Percentiles rank a stretch among this genome's conserved stretches.
Conservation (phyloP, 345 rosid genomes). For the Pelargonium nanum region DNA sequence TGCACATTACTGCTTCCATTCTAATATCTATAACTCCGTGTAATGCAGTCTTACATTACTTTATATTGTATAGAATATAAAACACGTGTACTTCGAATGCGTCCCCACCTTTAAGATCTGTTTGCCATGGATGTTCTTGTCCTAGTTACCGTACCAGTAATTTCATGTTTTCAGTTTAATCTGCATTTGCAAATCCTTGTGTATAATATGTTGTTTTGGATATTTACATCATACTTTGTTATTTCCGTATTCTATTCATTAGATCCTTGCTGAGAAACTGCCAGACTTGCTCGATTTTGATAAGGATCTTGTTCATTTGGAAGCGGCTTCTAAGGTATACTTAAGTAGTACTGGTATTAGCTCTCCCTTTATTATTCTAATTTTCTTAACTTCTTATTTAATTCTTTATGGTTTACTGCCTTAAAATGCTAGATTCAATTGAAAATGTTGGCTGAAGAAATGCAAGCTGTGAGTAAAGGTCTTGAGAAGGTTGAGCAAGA, state of each 20-base stretch:
- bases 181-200: background rate
- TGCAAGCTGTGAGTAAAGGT: conserved; percentile 97
- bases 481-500: conserved; percentile 92
- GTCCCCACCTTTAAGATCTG: too few species aligned
- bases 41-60: too few species aligned
- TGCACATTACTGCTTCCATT: too few species aligned
- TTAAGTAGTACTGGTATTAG: background rate
- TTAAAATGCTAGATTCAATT: conserved; percentile 63
- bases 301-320: conserved; percentile 79
- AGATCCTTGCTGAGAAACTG: conserved; percentile 94
- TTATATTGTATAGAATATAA: too few species aligned
- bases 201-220: background rate
- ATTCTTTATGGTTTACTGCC: conserved; percentile 3
- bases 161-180: background rate
- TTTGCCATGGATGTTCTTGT: too few species aligned
- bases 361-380: conserved; percentile 9
- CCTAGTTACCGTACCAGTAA: too few species aligned
- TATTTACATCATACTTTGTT: background rate
- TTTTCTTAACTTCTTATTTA: conserved; percentile 1
- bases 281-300: conserved; percentile 83
- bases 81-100: too few species aligned
- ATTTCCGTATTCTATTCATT: conserved; percentile 13
- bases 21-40: too few species aligned
- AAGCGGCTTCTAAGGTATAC: conserved; percentile 92
- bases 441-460: conserved; percentile 93